phyloP scores from a whole-genome alignment of 163 green algal species.

The Volvox carteri region DNA sequence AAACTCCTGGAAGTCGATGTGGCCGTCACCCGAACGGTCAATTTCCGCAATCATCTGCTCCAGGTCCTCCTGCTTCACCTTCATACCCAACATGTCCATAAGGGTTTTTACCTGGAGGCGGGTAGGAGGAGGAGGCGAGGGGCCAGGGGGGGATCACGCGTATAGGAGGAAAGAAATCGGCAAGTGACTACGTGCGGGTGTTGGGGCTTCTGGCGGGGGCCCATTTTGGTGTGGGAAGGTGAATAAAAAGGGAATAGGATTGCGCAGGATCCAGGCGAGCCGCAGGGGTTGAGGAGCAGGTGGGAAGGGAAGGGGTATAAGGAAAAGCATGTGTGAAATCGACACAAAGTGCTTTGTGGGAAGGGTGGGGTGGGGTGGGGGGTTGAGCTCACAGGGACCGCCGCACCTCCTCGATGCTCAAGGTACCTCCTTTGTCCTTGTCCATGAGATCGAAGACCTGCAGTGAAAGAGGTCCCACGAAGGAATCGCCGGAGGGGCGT shows the following conservation, averaged over 20 bases:
- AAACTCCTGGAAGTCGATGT: slow-evolving; percentile 75
- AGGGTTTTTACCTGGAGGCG: slow-evolving; percentile 64
- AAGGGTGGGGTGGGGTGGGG: too few species aligned
- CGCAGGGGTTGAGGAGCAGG: background rate
- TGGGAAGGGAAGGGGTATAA: background rate
- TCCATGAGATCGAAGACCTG: slow-evolving; percentile 75
- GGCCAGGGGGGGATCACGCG: background rate
- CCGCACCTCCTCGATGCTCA: slow-evolving; percentile 57
- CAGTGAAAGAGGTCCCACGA: background rate
- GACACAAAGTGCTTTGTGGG: too few species aligned
- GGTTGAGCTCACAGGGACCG: too few species aligned
- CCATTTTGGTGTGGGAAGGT: too few species aligned
- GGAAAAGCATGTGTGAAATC: background rate
- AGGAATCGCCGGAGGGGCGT: too few species aligned
- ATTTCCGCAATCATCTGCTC: slow-evolving; percentile 70
- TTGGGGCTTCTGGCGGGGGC: too few species aligned
- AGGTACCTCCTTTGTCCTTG: slow-evolving; percentile 67
- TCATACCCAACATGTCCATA: slow-evolving; percentile 72
- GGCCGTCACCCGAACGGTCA: slow-evolving; percentile 67
- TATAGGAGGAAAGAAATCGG: too few species aligned
- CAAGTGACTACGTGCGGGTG: too few species aligned
- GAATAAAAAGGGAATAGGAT: too few species aligned
- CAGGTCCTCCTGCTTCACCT: slow-evolving; percentile 65
- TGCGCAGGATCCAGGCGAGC: too few species aligned
- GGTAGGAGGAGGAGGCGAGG: background rate